Evolutionary conservation across 352 stramenopile genomes (phyloP).

Genomic region (Phytophthora multivora): DNA sequence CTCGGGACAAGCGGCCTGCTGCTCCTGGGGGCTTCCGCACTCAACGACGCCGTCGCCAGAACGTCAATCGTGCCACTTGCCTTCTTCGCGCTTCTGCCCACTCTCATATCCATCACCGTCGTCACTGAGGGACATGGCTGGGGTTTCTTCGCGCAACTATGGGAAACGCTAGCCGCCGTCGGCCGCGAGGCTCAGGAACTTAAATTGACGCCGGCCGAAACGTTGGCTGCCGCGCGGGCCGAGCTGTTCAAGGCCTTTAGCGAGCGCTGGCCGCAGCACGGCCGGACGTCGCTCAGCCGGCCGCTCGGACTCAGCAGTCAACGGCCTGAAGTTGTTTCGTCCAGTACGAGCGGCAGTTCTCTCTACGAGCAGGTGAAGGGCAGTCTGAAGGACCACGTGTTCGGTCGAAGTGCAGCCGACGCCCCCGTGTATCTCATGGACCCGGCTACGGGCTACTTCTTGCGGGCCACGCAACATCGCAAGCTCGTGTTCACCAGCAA

Average conservation of each 20-base stretch:
- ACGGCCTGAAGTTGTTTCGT: slow-evolving; percentile 40
- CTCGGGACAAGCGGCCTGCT: slow-evolving; percentile 32
- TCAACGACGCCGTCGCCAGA: slow-evolving; percentile 9
- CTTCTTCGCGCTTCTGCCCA: slow-evolving; percentile 63
- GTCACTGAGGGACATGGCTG: slow-evolving; percentile 45
- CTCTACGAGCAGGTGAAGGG: slow-evolving; percentile 73
- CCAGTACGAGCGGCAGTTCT: slow-evolving; percentile 53
- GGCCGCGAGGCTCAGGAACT: slow-evolving; percentile 12
- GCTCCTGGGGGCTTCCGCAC: slow-evolving; percentile 8
- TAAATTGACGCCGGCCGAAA: slow-evolving; percentile 17
- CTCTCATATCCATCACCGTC: slow-evolving; percentile 45
- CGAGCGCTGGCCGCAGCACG: slow-evolving; percentile 45
- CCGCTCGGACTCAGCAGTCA: slow-evolving; percentile 34
- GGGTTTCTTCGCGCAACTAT: slow-evolving; percentile 31
- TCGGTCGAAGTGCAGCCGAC: slow-evolving; percentile 37
- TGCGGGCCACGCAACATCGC: slow-evolving; percentile 63
- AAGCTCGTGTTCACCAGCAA: slow-evolving; percentile 69
- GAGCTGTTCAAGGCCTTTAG: slow-evolving; percentile 55
- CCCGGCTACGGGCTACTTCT: slow-evolving; percentile 48
- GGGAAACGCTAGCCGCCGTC: slow-evolving; percentile 38
- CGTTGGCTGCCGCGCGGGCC: slow-evolving; percentile 32
- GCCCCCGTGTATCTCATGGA: slow-evolving; percentile 79
- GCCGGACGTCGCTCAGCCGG: slow-evolving; percentile 20
- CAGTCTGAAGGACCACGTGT: slow-evolving; percentile 60
- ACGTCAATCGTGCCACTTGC: slow-evolving; percentile 34